A percentile compares a stretch with the other conserved stretches of the same genome.
Conservation (phyloP, 2,329 filamentous ascomycete genomes). For the Fusarium siculi region DNA sequence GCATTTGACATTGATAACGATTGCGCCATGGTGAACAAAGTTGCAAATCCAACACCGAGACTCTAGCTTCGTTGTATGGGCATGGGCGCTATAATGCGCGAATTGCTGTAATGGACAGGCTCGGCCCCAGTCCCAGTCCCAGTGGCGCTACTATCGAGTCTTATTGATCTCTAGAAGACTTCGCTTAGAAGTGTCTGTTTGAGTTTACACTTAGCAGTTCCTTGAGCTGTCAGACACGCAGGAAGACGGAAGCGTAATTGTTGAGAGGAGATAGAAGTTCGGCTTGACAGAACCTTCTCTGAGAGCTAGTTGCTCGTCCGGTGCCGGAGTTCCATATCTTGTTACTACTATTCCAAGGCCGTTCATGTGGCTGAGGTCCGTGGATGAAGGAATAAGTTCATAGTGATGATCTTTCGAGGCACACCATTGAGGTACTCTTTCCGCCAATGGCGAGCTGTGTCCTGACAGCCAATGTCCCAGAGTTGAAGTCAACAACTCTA, state of each 20-base stretch:
- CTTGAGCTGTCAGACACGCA: slow-evolving; percentile 27
- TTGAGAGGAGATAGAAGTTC: neutral
- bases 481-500: slow-evolving; percentile 4
- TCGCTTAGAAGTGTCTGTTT: slow-evolving; percentile 13
- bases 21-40: slow-evolving; percentile 14
- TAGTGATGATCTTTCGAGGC: neutral
- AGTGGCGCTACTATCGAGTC: slow-evolving; percentile 13
- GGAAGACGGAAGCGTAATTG: neutral
- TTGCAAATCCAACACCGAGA: neutral
- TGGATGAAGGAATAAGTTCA: neutral
- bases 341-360: slow-evolving; percentile 1
- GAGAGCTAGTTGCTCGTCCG: slow-evolving; percentile 6
- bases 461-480: neutral
- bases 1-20: slow-evolving; percentile 15
- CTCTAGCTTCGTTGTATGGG: slow-evolving; percentile 16
- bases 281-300: neutral
- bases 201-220: slow-evolving; percentile 27
- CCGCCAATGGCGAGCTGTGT: slow-evolving; percentile 6
- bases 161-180: slow-evolving; percentile 11
- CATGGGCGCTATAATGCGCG: slow-evolving; percentile 16
- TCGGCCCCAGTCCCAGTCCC: neutral
- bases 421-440: neutral
- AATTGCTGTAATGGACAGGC: neutral
- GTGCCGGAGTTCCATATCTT: slow-evolving; percentile 20
- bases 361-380: neutral